Base-by-base conservation (phyloP, 2,329 filamentous ascomycete genomes). In the Trichophyton equinum region DNA sequence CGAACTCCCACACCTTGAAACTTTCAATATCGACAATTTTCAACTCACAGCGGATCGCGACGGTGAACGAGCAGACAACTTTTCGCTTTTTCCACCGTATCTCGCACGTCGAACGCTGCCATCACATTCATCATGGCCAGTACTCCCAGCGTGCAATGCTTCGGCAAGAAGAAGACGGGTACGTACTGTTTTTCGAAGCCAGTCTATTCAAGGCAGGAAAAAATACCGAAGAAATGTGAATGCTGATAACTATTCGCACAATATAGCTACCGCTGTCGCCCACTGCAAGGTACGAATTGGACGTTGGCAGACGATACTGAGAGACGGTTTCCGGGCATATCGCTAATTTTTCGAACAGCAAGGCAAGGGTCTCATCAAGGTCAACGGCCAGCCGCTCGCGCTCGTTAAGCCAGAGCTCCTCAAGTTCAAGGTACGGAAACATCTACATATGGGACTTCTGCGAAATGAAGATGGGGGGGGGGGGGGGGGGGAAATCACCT, bases 341-440 rank as follows among this genome's bases (percentile, higher is more conserved):
- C 18, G 9, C 47, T 47, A 42, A 63, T 57, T 53, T 15, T 62
- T 60, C 62, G 61, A 71, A 75, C 71, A 86, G 84, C 79, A 84
- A 76, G 86, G 86, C 75, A 88, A 88, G 78, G 94, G 94, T 79
- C 86, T 97, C 74, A 85, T 99, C 81, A 96, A 95, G 85, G 94
- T 96, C 81, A 99, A 97, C 84, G 94, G 94, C 81, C 89, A 90
- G 78, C 94, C 94, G 74, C 86, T 99, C 74, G 82, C 83, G 75
- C 89, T 97, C 74, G 88, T 96, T 73, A 89, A 96, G 83, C 91
- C 94, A 73, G 89, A 96, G 82, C 87, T 96, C 79, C 85, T 99
- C 75, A 88, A 94, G 79, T 96, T 95, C 87, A 97, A 96, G 88
- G 85, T 87, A 84, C 77, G 71, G 55, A 59, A 27, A 61, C 38